Percentiles rank a stretch among this genome's conserved stretches.
Evolutionary conservation across 192 early-diverging fungal species (phyloP).

Genomic region (Umbelopsis sp.): DNA sequence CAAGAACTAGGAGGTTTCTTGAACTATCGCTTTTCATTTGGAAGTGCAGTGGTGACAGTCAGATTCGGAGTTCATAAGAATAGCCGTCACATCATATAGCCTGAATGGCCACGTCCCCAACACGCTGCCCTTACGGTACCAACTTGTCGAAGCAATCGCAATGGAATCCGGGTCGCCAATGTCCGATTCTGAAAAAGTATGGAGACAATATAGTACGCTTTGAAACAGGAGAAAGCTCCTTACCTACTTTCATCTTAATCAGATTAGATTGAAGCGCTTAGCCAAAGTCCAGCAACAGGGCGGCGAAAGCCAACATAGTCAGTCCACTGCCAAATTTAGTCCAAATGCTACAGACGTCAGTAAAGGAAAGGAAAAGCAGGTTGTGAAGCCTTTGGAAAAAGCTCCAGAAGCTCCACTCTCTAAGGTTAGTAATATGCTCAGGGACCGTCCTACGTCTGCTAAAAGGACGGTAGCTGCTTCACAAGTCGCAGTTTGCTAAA

Average conservation of each 20-base stretch:
- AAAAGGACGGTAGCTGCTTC: neutral
- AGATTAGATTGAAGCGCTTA: conserved; percentile 68
- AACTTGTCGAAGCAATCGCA: neutral
- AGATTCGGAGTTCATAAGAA: too few species aligned
- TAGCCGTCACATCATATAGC: too few species aligned
- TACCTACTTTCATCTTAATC: conserved; percentile 2
- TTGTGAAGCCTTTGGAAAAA: neutral
- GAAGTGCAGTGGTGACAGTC: too few species aligned
- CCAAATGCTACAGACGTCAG: neutral
- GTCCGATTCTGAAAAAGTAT: conserved; percentile 20
- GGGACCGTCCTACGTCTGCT: neutral
- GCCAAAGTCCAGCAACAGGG: conserved; percentile 55
- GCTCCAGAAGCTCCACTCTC: neutral
- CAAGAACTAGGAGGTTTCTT: too few species aligned
- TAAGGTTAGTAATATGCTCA: neutral
- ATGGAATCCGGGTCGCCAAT: neutral
- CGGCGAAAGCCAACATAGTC: conserved; percentile 22
- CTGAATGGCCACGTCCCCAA: too few species aligned
- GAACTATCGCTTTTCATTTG: too few species aligned
- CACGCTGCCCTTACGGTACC: too few species aligned
- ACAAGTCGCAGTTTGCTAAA: neutral
- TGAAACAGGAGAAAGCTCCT: neutral
- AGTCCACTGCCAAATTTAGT: neutral
- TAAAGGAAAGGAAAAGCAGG: too few species aligned
- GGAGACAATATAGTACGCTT: neutral